These are phyloP conservation scores for Aspergillus neotritici DNA, from an alignment of 2,329 filamentous ascomycete species.

Conservation along the genomic window DNA sequence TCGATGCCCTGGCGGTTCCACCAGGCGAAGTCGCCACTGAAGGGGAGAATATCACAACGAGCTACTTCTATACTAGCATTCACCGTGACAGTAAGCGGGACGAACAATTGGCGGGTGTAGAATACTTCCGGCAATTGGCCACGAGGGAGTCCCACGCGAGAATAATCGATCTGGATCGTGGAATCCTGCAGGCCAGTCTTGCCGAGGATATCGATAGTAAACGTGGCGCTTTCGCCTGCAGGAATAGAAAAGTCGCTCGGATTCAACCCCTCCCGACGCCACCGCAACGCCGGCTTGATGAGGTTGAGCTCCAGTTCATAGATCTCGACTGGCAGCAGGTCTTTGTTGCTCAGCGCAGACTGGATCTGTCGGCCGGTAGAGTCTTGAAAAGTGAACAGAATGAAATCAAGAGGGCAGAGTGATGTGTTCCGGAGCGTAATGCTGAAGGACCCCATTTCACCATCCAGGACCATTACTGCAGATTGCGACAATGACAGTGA, in stretches of 20 bases:
- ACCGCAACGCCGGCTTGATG: conserved; percentile 61
- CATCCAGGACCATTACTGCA: conserved; percentile 87
- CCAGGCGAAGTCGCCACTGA: conserved; percentile 67
- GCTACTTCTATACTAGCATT: conserved; percentile 83
- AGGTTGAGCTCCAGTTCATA: conserved; percentile 82
- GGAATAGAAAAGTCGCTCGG: conserved; percentile 56
- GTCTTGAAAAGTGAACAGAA: conserved; percentile 85
- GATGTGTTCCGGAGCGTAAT: conserved; percentile 78
- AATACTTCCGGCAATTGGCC: conserved; percentile 66
- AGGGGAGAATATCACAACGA: conserved; percentile 70
- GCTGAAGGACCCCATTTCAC: conserved; percentile 71
- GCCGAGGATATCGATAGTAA: conserved; percentile 78
- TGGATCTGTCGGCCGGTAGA: conserved; percentile 76
- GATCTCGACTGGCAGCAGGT: conserved; percentile 69
- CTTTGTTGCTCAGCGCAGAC: conserved; percentile 66
- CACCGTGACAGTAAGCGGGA: conserved; percentile 81
- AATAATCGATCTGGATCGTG: conserved; percentile 79
- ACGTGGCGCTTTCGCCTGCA: conserved; percentile 62
- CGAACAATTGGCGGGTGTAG: conserved; percentile 74
- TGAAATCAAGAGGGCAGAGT: conserved; percentile 68
- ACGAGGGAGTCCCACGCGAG: conserved; percentile 65
- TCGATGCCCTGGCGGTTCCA: conserved; percentile 28
- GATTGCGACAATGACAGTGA: conserved; percentile 74
- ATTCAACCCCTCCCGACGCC: conserved; percentile 46
- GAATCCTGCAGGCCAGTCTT: conserved; percentile 78